A percentile compares a stretch with the other conserved stretches of the same genome.
Conservation (phyloP, 2,329 filamentous ascomycete species). For the Cadophora luteo-olivacea region DNA sequence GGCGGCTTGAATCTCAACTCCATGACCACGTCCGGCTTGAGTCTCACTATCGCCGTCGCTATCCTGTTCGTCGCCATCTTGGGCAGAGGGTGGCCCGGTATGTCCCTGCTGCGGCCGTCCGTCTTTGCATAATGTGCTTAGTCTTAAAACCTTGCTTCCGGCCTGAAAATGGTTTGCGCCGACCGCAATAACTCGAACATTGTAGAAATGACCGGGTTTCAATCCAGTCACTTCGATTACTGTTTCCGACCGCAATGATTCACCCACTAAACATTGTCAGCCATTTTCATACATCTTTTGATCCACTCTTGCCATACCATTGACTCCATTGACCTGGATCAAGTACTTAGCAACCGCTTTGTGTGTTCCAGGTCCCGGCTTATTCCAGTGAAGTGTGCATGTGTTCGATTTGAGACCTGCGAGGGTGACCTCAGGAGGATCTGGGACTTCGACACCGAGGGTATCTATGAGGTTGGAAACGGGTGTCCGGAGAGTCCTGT, state of each 20-base stretch:
- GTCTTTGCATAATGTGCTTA: constrained; percentile 76
- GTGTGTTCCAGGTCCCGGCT: constrained; percentile 68
- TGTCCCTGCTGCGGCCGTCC: constrained; percentile 66
- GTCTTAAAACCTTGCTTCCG: constrained; percentile 81
- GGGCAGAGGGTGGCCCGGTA: constrained; percentile 61
- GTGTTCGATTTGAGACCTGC: constrained; percentile 88
- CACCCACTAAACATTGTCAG: constrained; percentile 68
- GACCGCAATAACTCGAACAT: constrained; percentile 89
- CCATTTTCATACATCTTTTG: constrained; percentile 17
- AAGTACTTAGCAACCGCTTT: constrained; percentile 79
- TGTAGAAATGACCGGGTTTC: constrained; percentile 87
- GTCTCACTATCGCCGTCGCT: constrained; percentile 57
- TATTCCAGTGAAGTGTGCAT: constrained; percentile 90
- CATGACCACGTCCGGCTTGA: constrained; percentile 47
- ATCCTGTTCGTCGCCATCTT: constrained; percentile 58
- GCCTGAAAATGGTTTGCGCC: constrained; percentile 93
- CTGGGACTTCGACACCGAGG: constrained; percentile 91
- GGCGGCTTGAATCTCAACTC: constrained; percentile 66
- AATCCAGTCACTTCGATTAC: constrained; percentile 92
- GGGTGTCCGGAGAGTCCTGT: constrained; percentile 88
- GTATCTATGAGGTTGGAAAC: constrained; percentile 90
- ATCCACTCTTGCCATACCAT: constrained; percentile 60
- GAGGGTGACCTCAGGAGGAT: constrained; percentile 86
- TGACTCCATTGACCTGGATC: constrained; percentile 91
- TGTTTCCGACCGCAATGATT: constrained; percentile 80